phyloP scores from a whole-genome alignment of 352 stramenopile species.

The Peronospora farinosa region DNA sequence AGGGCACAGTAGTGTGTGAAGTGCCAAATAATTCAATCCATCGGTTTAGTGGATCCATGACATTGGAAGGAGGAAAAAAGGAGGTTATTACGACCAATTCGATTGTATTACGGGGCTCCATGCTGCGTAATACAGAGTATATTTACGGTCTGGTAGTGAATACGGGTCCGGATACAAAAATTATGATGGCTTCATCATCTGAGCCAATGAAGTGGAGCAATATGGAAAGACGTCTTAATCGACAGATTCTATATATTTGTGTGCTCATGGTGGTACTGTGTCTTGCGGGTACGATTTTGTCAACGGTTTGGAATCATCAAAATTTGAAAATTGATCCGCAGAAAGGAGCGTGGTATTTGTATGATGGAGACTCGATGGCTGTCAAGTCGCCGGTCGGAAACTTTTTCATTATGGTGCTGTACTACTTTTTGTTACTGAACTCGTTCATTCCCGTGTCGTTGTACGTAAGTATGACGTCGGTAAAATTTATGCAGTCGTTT shows the following conservation, averaged over 20 bases:
- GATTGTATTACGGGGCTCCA: constrained; percentile 83
- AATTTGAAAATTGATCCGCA: constrained; percentile 39
- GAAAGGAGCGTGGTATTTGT: constrained; percentile 68
- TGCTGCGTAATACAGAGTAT: constrained; percentile 87
- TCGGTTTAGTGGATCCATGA: constrained; percentile 85
- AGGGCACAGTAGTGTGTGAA: constrained; percentile 69
- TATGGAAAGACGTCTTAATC: constrained; percentile 77
- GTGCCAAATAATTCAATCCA: constrained; percentile 88
- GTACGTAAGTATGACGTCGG: constrained; percentile 91
- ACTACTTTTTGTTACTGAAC: constrained; percentile 91
- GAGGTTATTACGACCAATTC: constrained; percentile 75
- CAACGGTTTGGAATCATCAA: constrained; percentile 58
- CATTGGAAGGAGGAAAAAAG: constrained; percentile 45
- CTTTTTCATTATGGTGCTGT: constrained; percentile 89
- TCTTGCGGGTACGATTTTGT: constrained; percentile 52
- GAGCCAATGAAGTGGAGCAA: constrained; percentile 86
- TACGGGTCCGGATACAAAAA: constrained; percentile 85
- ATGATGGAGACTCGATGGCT: constrained; percentile 38
- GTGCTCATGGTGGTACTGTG: constrained; percentile 74
- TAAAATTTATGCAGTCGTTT: constrained; percentile 89
- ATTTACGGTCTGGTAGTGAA: constrained; percentile 90
- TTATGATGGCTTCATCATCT: constrained; percentile 82
- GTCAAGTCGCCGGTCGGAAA: constrained; percentile 56
- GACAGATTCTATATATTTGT: constrained; percentile 83
- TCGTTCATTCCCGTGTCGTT: constrained; percentile 93